A percentile compares a stretch with the other conserved stretches of the same genome.
Conservation (phyloP, 1,284 basidiomycete genomes). For the Ganoderma resinaceum region DNA sequence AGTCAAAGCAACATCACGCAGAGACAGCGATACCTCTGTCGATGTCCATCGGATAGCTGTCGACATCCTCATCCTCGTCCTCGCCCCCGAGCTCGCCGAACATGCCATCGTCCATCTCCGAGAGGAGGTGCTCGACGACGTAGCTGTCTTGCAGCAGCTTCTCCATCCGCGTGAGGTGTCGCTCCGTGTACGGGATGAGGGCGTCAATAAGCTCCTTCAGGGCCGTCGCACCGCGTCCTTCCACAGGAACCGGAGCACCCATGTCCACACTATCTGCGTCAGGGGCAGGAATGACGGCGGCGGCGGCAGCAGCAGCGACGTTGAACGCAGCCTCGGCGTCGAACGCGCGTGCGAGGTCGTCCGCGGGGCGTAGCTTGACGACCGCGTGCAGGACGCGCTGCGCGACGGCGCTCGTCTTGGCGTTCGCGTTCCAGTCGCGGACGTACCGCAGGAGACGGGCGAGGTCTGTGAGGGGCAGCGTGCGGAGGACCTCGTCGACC, state of each 20-base stretch:
- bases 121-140: conserved; percentile 90
- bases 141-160: conserved; percentile 92
- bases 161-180: conserved; percentile 89
- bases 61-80: conserved; percentile 55
- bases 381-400: conserved; percentile 88
- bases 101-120: conserved; percentile 90
- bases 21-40: conserved; percentile 31
- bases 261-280: conserved; percentile 44
- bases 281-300: conserved; percentile 26
- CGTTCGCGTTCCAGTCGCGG: conserved; percentile 93
- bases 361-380: conserved; percentile 76
- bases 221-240: conserved; percentile 47
- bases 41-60: conserved; percentile 32
- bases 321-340: conserved; percentile 35
- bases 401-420: conserved; percentile 86
- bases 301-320: conserved; percentile 24
- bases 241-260: conserved; percentile 16
- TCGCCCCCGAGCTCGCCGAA: conserved; percentile 55
- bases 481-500: conserved; percentile 85
- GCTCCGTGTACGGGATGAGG: conserved; percentile 92
- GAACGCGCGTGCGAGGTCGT: conserved; percentile 81
- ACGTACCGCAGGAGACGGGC: conserved; percentile 85
- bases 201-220: conserved; percentile 85
- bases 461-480: conserved; percentile 77
- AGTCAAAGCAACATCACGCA: conserved; percentile 22